Evolutionary conservation across 805 yeast genomes (phyloP), one percentile per base, ranked within the genome.

Genomic region (Ogataea degrootiae): DNA sequence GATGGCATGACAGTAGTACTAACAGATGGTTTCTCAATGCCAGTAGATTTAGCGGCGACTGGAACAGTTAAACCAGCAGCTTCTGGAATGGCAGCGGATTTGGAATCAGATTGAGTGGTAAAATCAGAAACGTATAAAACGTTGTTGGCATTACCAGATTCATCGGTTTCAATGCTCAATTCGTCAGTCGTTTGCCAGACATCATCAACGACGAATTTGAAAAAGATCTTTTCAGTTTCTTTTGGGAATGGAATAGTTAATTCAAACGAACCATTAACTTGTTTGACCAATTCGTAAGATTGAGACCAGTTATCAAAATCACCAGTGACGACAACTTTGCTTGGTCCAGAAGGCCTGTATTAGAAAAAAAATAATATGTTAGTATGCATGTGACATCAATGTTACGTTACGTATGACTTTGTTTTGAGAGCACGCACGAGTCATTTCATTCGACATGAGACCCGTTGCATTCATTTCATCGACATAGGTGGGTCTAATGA

Each of bases 171-270:
- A 29, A 68, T 63, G 40, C 64, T 63, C 52, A 72, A 77, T 3
- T 61, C 55, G 1, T 65, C 61, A 33, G 72, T 68, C 22, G 72
- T 71, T 15, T 63, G 54, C 87, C 87, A 81, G 34, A 74, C 77
- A 37, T 78, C 85, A 55, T 81, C 84, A 38, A 81, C 80, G 40
- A 81, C 77, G 55, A 75, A 81, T 62, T 81, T 81, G 69, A 75
- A 81, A 21, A 69, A 46, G 23, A 64, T 49, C 42, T 62, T 65
- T 3, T 57, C 59, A 2, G 49, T 44, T 29, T 54, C 57, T n/a
- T 50, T 35, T 11, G 55, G 47, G 21, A 69, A 52, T 34, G 71
- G 68, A 15, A 60, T 56, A n/a, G 64, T 51, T 19, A 68, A 47
- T 44, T 60, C 60, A 47, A 65, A 68, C 2, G 62, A 53, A 12